Evolutionary conservation across 2,329 filamentous ascomycete genomes (phyloP).

Genomic region (Nectriaceae sp.): DNA sequence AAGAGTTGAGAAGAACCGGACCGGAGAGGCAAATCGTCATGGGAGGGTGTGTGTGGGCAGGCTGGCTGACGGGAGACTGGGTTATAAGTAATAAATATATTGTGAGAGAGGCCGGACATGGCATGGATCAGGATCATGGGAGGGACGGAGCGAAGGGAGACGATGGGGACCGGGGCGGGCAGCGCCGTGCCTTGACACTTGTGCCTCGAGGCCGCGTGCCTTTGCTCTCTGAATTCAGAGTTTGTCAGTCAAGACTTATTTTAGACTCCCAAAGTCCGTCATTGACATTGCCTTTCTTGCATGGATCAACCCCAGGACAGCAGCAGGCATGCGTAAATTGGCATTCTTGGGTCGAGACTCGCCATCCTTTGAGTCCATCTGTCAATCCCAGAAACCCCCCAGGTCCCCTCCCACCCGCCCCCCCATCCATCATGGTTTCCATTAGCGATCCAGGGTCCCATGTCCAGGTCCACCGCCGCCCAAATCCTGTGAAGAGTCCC

Average conservation of each 20-base stretch:
- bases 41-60: slow-evolving; percentile 3
- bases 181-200: neutral
- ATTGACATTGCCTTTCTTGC: neutral
- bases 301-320: neutral
- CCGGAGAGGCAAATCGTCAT: neutral
- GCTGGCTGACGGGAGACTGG: slow-evolving; percentile 8
- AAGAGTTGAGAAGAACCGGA: neutral
- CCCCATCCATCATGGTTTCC: neutral
- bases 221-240: neutral
- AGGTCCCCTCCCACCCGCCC: too few relatives aligned
- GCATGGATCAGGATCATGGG: too few relatives aligned
- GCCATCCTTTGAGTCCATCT: slow-evolving; percentile 1
- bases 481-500: neutral
- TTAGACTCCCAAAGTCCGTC: neutral
- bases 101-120: neutral
- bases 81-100: neutral
- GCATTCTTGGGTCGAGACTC: slow-evolving; percentile 14
- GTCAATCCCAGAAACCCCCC: too few relatives aligned
- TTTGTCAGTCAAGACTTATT: neutral
- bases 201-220: neutral
- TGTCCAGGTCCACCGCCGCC: too few relatives aligned
- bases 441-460: too few relatives aligned
- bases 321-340: slow-evolving; percentile 11
- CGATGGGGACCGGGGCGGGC: neutral
- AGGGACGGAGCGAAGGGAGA: neutral